A percentile compares a stretch with the other conserved stretches of the same genome.
Evolutionary conservation across 495 filamentous ascomycete species (phyloP).

Genomic region (Elaphomyces granulatus): DNA sequence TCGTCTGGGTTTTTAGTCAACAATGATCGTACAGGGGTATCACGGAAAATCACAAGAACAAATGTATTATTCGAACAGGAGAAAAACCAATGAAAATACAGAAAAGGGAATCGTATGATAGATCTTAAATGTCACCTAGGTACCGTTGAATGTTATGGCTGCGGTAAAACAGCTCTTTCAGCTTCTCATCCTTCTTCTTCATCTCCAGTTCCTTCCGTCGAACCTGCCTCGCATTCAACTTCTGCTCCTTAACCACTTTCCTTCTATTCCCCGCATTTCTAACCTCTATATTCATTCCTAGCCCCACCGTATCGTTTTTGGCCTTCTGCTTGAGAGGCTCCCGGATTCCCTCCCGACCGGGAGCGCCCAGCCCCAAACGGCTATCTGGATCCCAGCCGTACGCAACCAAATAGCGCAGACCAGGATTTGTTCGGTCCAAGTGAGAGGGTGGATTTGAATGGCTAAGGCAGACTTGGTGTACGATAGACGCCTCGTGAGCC

Average conservation of each 20-base stretch:
- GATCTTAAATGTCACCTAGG: slow-evolving; percentile 44
- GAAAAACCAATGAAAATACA: no score
- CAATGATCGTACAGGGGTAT: no score
- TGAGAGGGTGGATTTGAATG: slow-evolving; percentile 79
- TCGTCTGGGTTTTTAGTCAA: no score
- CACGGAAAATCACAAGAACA: no score
- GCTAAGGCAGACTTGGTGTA: slow-evolving; percentile 65
- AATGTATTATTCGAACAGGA: no score
- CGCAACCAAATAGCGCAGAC: slow-evolving; percentile 56
- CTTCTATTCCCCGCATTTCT: slow-evolving; percentile 20
- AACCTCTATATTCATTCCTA: slow-evolving; percentile 37
- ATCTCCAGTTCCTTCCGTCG: slow-evolving; percentile 44
- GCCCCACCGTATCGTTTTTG: slow-evolving; percentile 61
- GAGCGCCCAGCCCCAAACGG: slow-evolving; percentile 53
- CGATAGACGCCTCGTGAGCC: slow-evolving; percentile 54
- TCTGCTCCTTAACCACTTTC: slow-evolving; percentile 38
- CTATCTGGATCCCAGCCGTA: slow-evolving; percentile 86
- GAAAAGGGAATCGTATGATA: no score
- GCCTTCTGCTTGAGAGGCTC: slow-evolving; percentile 58
- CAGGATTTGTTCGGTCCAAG: slow-evolving; percentile 62
- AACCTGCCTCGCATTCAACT: slow-evolving; percentile 56
- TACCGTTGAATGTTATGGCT: slow-evolving; percentile 60
- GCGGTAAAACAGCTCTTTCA: slow-evolving; percentile 52
- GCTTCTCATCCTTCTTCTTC: slow-evolving; percentile 44
- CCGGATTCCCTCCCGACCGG: slow-evolving; percentile 53